Evolutionary conservation across 148 eudicot species (phyloP).

Genomic region (Drosera capensis): DNA sequence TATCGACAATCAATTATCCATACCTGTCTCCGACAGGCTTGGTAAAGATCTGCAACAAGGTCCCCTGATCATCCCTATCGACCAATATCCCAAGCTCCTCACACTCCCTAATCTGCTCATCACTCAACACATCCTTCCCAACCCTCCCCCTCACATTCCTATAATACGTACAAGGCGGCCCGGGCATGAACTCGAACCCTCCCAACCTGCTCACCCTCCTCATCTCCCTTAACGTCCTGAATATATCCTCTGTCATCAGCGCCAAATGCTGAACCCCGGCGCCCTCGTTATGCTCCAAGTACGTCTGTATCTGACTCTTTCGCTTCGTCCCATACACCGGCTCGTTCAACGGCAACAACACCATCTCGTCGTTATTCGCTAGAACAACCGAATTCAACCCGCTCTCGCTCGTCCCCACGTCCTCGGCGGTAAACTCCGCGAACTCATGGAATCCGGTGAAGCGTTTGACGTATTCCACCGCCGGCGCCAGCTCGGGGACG

Average conservation of each 20-base stretch:
- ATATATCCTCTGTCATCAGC: slow-evolving; percentile 55
- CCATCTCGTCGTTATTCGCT: slow-evolving; percentile 64
- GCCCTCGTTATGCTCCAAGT: slow-evolving; percentile 89
- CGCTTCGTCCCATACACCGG: slow-evolving; percentile 79
- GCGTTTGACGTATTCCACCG: slow-evolving; percentile 40
- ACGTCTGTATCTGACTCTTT: slow-evolving; percentile 93
- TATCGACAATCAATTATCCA: too few relatives aligned
- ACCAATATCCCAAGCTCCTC: slow-evolving; percentile 89
- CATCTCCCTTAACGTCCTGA: slow-evolving; percentile 75
- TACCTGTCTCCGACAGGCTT: slow-evolving; percentile 94
- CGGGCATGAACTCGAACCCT: slow-evolving; percentile 95
- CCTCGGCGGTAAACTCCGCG: slow-evolving; percentile 75
- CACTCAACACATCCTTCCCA: slow-evolving; percentile 52
- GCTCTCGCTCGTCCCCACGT: slow-evolving; percentile 84
- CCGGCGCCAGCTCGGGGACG: slow-evolving; percentile 47
- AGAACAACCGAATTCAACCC: slow-evolving; percentile 76
- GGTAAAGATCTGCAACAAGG: slow-evolving; percentile 85
- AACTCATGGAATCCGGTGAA: slow-evolving; percentile 93
- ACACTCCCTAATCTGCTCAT: slow-evolving; percentile 75
- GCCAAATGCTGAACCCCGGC: slow-evolving; percentile 92
- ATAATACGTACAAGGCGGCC: slow-evolving; percentile 87
- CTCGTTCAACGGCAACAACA: slow-evolving; percentile 69
- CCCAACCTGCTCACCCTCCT: slow-evolving; percentile 63
- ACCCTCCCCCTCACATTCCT: slow-evolving; percentile 50
- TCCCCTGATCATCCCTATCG: slow-evolving; percentile 91